phyloP scores from a whole-genome alignment of 73 alveolate species.

The Stentor coeruleus region DNA sequence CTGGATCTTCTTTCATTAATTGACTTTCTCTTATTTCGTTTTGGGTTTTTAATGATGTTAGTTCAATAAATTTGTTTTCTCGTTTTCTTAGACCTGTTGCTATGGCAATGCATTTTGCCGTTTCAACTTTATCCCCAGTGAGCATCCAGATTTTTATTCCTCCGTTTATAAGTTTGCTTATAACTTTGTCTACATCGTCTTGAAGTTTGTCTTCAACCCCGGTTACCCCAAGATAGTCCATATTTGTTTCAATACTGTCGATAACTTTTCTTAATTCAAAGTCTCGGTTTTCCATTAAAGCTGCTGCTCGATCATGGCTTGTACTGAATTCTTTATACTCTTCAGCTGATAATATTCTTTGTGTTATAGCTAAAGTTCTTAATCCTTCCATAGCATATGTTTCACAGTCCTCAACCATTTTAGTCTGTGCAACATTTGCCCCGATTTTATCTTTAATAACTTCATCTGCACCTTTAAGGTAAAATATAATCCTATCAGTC shows the following conservation, averaged over 20 bases:
- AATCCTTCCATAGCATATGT: slow-evolving; percentile 92
- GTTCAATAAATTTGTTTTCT: slow-evolving; percentile 62
- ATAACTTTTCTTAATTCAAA: slow-evolving; percentile 44
- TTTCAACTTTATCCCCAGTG: slow-evolving; percentile 97
- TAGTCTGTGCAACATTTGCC: slow-evolving; percentile 62
- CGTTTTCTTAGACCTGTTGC: slow-evolving; percentile 89
- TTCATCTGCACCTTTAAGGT: slow-evolving; percentile 95
- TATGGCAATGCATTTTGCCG: slow-evolving; percentile 96
- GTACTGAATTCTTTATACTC: slow-evolving; percentile 65
- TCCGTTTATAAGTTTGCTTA: slow-evolving; percentile 78
- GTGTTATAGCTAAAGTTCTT: slow-evolving; percentile 86
- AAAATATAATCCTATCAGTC: slow-evolving; percentile 73
- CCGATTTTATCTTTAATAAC: slow-evolving; percentile 75
- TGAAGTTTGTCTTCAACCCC: slow-evolving; percentile 95
- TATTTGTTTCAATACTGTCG: slow-evolving; percentile 68
- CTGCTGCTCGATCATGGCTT: slow-evolving; percentile 68
- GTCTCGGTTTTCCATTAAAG: slow-evolving; percentile 77
- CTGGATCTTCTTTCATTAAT: slow-evolving; percentile 32
- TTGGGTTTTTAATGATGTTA: no score
- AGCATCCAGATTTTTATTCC: slow-evolving; percentile 93
- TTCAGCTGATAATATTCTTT: slow-evolving; percentile 57
- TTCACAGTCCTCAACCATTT: slow-evolving; percentile 78
- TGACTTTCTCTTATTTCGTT: background rate
- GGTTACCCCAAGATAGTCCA: slow-evolving; percentile 88
- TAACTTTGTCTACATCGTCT: slow-evolving; percentile 69